Evolutionary conservation across 2,329 filamentous ascomycete species (phyloP).

Genomic region (Calycina herbarum): DNA sequence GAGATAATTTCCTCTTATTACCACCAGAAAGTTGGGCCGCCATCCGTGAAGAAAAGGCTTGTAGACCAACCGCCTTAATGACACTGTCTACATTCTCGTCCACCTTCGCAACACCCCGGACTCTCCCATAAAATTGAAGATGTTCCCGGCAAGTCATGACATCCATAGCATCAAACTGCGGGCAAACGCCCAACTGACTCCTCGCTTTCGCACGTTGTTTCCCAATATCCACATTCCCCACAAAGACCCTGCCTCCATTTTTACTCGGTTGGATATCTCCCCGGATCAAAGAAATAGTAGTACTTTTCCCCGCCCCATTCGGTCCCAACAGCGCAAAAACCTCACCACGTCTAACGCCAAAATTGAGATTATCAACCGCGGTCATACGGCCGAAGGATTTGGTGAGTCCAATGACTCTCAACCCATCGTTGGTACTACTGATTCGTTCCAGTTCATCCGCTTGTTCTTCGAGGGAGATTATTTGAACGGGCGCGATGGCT

Average conservation of each 20-base stretch:
- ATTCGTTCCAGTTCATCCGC: constrained; percentile 64
- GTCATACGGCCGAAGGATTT: constrained; percentile 76
- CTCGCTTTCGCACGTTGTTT: constrained; percentile 70
- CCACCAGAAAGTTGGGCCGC: constrained; percentile 81
- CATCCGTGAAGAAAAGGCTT: constrained; percentile 70
- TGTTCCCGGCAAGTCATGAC: constrained; percentile 88
- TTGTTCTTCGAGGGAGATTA: constrained; percentile 49
- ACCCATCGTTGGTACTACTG: constrained; percentile 49
- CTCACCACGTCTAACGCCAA: constrained; percentile 76
- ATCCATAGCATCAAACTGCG: constrained; percentile 85
- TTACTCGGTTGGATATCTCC: constrained; percentile 76
- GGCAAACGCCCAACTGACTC: constrained; percentile 83
- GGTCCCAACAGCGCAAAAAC: constrained; percentile 88
- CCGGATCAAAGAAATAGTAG: constrained; percentile 83
- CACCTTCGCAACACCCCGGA: constrained; percentile 75
- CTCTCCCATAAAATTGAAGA: constrained; percentile 80
- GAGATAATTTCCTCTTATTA: constrained; percentile 88
- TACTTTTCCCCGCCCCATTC: constrained; percentile 89
- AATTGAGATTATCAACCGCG: constrained; percentile 86
- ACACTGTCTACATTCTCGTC: constrained; percentile 77
- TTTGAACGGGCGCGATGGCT: constrained; percentile 10
- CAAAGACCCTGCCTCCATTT: constrained; percentile 74
- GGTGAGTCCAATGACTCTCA: constrained; percentile 77
- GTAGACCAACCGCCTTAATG: constrained; percentile 76
- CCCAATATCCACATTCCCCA: constrained; percentile 72